Conservation (phyloP, 441 rosid genomes). For the Aquilaria agallochum region DNA sequence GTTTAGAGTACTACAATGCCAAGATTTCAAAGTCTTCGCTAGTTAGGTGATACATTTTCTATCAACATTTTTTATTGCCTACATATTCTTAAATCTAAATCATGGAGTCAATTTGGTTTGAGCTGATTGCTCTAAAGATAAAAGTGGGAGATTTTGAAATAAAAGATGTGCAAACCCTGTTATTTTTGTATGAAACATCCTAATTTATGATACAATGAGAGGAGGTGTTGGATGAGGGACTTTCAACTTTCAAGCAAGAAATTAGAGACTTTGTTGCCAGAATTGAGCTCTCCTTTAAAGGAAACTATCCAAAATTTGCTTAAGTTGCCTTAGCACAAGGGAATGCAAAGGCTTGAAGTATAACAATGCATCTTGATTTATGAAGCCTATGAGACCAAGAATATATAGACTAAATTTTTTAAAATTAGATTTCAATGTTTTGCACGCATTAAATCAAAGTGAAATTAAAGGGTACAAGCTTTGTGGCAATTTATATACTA, state of each 20-base stretch:
- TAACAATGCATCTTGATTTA: conserved; percentile 10
- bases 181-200: background rate
- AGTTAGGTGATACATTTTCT: background rate
- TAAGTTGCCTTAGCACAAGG: conserved; percentile 5
- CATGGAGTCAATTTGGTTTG: too few relatives aligned
- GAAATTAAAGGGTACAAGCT: conserved; percentile 6
- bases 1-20: background rate
- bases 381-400: conserved; percentile 1
- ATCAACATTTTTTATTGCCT: background rate
- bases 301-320: conserved; percentile 1
- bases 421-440: conserved; percentile 23
- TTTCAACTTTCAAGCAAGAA: background rate
- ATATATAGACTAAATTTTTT: conserved; percentile 13
- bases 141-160: too few relatives aligned
- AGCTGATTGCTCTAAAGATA: background rate
- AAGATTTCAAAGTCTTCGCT: background rate
- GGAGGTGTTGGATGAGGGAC: conserved; percentile 14
- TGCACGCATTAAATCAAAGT: conserved; percentile 21
- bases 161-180: too few relatives aligned
- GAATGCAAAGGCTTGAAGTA: conserved; percentile 13
- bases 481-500: background rate
- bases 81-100: background rate
- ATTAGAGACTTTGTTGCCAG: too few relatives aligned
- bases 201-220: conserved; percentile 1
- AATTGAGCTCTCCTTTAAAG: background rate